Base-by-base conservation (phyloP, 2,329 filamentous ascomycete species). In the Aspergillus clavatus region DNA sequence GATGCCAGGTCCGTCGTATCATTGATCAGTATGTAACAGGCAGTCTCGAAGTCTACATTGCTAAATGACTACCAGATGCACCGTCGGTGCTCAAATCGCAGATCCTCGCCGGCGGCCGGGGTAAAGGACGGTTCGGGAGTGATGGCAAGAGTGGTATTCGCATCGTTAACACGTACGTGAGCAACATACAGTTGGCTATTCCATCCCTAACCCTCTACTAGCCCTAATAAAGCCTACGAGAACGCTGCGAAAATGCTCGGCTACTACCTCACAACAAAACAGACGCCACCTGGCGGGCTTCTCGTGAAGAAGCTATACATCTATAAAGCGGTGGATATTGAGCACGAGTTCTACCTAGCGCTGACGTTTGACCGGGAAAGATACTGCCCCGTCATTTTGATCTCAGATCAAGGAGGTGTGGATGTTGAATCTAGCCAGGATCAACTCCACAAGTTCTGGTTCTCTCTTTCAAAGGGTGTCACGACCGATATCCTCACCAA, bases 321-420 rank as follows among this genome's bases (percentile, higher is more conserved):
- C 14, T 58, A 66, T 22, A 62, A 73, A 52, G 29, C 51, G 0
- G 39, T 68, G 0, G 29, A 60, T 5, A 49, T 59, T 12, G 58
- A 60, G 0, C 49, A 65, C 1, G 58, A 66, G 40, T 76, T 66
- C 62, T 72, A 72, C 42, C 40, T 76, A 0, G 61, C 66, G 5
- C 60, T 76, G 38, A 67, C 67, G 0, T 61, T 77, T 28, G 71
- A 76, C 36, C 69, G 73, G 3, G 65, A 71, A n/a, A 60, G 57
- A 11, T 67, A 56, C 40, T 56, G 53, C 10, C 73, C 73, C 0
- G 54, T 61, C 0, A 52, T 76, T 3, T 50, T 72, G 4, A 51
- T 72, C 1, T 71, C 67, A 12, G 59, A 55, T 21, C 42, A 58
- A 23, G 63, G 63, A 2, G 63, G 63, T 2, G 55, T 62, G 1